Evolutionary conservation across 176 grass and related monocot species (phyloP), one percentile per base, ranked within the genome.

Genomic region (Leersia perrieri): DNA sequence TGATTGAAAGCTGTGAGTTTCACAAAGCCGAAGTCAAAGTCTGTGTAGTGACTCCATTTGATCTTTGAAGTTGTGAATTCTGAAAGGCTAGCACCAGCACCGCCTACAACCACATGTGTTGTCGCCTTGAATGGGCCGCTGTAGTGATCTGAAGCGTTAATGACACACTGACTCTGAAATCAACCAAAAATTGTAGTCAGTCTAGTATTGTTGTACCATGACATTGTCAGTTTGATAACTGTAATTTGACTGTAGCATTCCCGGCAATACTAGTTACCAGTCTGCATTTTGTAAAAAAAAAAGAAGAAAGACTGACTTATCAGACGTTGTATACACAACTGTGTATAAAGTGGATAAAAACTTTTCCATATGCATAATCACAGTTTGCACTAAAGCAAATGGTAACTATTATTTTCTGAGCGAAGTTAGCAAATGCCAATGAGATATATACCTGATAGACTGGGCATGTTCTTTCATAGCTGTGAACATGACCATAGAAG

Each of bases 1-100:
- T 84, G 84, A 73, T 98, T 98, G 86, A 93, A 91, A 14, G 92
- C 88, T 0, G 92, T 93, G 33, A 98, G 84, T 78, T 98, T 98
- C 53, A 85, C 82, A 16, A 98, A 98, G 4, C 92, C 92, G 0
- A 75, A 76, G 65, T 98, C 88, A 4, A 66, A 79, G 79, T 93
- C 95, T 65, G 81, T 85, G 41, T 80, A 89, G 66, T 86, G 42
- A 67, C 95, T 98, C 95, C 95, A 98, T 53, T 58, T 32, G 61
- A 85, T 53, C 5, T 86, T 78, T 7, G 88, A 73, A 39, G 23
- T 55, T 39, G 74, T 68, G 73, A 95, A 95, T 3, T 72, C 27
- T 44, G 85, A 83, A 79, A 98, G 78, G 80, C 41, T 69, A 0
- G 86, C 82, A 4, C 95, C 95, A 11, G 76, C 92, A 4, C 90